phyloP scores from a whole-genome alignment of 75 land plant species.

The Gnetum montanum region DNA sequence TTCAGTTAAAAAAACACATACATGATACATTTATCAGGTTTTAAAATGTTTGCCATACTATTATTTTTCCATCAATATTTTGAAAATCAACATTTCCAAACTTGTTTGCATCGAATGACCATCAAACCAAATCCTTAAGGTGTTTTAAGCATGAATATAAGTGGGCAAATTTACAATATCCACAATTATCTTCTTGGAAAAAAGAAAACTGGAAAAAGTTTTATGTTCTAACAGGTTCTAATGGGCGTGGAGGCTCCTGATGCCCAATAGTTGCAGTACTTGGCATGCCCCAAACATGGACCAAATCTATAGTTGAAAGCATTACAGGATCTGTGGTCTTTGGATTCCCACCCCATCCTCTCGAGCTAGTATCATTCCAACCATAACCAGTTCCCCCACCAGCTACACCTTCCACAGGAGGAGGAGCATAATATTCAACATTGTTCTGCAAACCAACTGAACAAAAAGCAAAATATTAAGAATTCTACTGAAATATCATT shows the following conservation, averaged over 20 bases:
- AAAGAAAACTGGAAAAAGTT: too few relatives aligned
- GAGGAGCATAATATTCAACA: slow-evolving; percentile 14
- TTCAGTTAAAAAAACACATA: too few relatives aligned
- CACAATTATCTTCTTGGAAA: too few relatives aligned
- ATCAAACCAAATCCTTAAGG: too few relatives aligned
- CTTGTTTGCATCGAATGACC: too few relatives aligned
- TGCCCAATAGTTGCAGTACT: slow-evolving; percentile 87
- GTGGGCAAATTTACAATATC: too few relatives aligned
- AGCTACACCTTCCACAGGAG: slow-evolving; percentile 91
- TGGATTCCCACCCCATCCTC: slow-evolving; percentile 4
- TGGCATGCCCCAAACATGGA: slow-evolving; percentile 93
- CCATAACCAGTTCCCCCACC: slow-evolving; percentile 99
- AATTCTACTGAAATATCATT: too few relatives aligned
- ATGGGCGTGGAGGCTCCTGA: slow-evolving; percentile 77
- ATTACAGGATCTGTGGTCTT: slow-evolving; percentile 51
- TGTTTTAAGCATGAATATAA: too few relatives aligned
- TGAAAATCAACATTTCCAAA: too few relatives aligned
- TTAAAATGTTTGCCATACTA: too few relatives aligned
- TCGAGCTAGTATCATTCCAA: slow-evolving; percentile 50
- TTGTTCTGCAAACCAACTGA: slow-evolving; percentile 1
- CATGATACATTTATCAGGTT: too few relatives aligned
- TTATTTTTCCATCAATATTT: too few relatives aligned
- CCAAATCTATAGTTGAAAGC: slow-evolving; percentile 52
- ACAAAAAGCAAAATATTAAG: background rate
- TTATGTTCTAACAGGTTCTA: slow-evolving; percentile 83